Evolutionary conservation across 2,329 filamentous ascomycete genomes (phyloP), one percentile per base, ranked within the genome.

Genomic region (Xylariaceae sp.): DNA sequence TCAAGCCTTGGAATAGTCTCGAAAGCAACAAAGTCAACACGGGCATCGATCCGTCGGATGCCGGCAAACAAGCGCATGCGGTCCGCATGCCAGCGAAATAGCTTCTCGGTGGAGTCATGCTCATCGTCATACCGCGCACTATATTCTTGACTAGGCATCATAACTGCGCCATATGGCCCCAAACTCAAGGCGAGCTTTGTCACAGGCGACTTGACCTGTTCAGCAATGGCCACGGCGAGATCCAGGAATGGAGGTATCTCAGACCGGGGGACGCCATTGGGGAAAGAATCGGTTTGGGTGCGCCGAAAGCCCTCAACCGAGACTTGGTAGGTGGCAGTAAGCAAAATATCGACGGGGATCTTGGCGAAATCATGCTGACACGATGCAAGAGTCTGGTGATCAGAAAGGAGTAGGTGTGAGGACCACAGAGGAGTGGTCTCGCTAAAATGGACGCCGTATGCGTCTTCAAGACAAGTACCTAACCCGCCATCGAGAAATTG

Each of bases 311-410:
- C 85, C 9, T 80, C 72, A 6, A 77, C 67, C 0, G 82, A 86
- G 1, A 81, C 73, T 65, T 89, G 86, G 67, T 89, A 89, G 0
- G 86, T 89, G 6, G 85, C 85, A 8, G 84, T 88, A 40, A 86
- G 76, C 16, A 89, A 69, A 23, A 89, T 75, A 64, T 89, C 83
- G 50, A 81, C 80, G 29, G 83, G 84, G 1, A 81, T 78, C 6
- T 64, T 55, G 46, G 73, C 76, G 66, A 87, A 87, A 59, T 80
- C 79, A 46, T 66, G 64, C 64, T 87, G 85, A 65, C 82, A 85
- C 24, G 71, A 70, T 53, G 76, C 69, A 7, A 87, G 77, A 1
- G 77, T 82, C 6, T 72, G 60, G 2, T 75, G 77, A 58, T 79
- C 74, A 29, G 78, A 73, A 47, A 87, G 64, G n/a, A 89, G 77